Conservation (phyloP, 2,329 filamentous ascomycete genomes). For the Diaporthe caulivora region DNA sequence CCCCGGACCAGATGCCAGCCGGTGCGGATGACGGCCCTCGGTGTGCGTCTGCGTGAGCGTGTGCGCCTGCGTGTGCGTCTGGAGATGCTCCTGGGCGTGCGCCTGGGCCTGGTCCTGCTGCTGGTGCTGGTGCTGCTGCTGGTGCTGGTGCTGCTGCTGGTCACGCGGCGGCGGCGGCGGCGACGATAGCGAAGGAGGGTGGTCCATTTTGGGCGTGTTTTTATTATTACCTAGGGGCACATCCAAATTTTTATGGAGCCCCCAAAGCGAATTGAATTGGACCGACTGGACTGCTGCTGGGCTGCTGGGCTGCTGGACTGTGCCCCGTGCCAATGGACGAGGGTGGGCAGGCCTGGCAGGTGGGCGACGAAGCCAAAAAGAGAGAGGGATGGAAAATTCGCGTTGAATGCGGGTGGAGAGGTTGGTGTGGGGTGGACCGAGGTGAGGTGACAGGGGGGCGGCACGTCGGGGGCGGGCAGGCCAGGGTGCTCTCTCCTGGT, state of each 20-base stretch:
- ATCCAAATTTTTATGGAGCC: slow-evolving; percentile 37
- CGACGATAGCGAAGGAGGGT: slow-evolving; percentile 60
- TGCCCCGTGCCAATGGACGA: slow-evolving; percentile 31
- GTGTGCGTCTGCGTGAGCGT: background rate
- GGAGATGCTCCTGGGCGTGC: slow-evolving; percentile 65
- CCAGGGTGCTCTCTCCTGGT: background rate
- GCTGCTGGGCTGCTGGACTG: slow-evolving; percentile 27
- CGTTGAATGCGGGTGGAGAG: slow-evolving; percentile 23
- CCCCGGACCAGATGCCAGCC: background rate
- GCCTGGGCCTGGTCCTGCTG: too few species aligned
- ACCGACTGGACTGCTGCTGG: slow-evolving; percentile 27
- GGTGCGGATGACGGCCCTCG: slow-evolving; percentile 13
- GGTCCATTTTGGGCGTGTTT: slow-evolving; percentile 32
- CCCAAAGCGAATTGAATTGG: slow-evolving; percentile 35
- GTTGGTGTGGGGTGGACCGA: slow-evolving; percentile 8
- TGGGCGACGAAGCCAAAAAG: slow-evolving; percentile 33
- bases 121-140: too few species aligned
- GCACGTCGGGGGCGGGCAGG: background rate
- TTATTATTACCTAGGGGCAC: slow-evolving; percentile 38
- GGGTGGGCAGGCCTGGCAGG: slow-evolving; percentile 22
- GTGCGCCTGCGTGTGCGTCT: background rate
- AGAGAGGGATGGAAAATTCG: slow-evolving; percentile 32
- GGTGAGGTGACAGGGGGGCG: slow-evolving; percentile 22
- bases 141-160: too few species aligned
- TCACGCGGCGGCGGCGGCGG: slow-evolving; percentile 78